phyloP scores from a whole-genome alignment of 441 rosid genomes.

The Erodium texanum region DNA sequence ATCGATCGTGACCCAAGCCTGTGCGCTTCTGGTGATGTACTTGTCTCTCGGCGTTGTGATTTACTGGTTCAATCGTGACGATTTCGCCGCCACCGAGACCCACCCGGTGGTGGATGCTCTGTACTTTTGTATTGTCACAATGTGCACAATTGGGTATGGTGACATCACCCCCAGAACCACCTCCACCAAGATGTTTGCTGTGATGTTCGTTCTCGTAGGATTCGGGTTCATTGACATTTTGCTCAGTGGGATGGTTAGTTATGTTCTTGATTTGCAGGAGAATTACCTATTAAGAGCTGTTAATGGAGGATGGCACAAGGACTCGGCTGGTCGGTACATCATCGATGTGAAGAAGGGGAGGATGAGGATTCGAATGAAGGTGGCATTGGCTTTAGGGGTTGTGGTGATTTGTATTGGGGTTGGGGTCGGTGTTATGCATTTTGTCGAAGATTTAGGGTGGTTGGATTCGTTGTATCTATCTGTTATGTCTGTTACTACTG shows the following conservation, averaged over 20 bases:
- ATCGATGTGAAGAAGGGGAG: constrained; percentile 90
- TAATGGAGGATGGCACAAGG: constrained; percentile 29
- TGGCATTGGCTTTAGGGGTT: constrained; percentile 75
- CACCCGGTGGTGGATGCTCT: constrained; percentile 87
- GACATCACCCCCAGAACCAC: constrained; percentile 67
- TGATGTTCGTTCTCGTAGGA: constrained; percentile 80
- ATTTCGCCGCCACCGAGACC: constrained; percentile 46
- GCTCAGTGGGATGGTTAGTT: constrained; percentile 73
- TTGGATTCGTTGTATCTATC: constrained; percentile 79
- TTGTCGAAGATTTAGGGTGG: constrained; percentile 71
- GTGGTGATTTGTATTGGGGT: constrained; percentile 73
- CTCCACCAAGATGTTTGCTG: constrained; percentile 67
- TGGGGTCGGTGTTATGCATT: constrained; percentile 77
- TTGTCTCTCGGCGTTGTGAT: constrained; percentile 65
- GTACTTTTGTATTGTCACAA: constrained; percentile 86
- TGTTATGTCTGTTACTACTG: constrained; percentile 93
- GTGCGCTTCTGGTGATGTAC: constrained; percentile 47
- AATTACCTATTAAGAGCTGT: constrained; percentile 53
- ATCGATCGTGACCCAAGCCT: constrained; percentile 47
- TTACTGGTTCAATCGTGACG: constrained; percentile 49
- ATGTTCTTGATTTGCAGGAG: constrained; percentile 93
- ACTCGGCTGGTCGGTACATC: constrained; percentile 41
- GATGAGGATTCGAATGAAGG: constrained; percentile 95
- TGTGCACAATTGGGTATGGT: constrained; percentile 95
- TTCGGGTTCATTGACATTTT: constrained; percentile 73